A percentile compares a stretch with the other conserved stretches of the same genome.
Conservation (phyloP, 106 monocot species). For the Ottelia alismoides region DNA sequence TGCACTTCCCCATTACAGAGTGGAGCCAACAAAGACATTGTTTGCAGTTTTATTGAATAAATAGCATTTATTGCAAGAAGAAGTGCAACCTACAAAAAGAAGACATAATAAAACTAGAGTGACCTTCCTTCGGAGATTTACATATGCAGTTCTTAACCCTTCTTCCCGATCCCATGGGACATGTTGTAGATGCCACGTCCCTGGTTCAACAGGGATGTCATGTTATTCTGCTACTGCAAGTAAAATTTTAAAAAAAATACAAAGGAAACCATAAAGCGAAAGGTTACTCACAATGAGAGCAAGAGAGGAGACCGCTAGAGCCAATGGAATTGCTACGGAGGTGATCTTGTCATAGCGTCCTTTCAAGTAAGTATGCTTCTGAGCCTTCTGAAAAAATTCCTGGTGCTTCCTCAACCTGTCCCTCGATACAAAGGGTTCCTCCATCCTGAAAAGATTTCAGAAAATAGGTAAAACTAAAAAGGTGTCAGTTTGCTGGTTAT, state of each 20-base stretch:
- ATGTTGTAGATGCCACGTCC: conserved; percentile 62
- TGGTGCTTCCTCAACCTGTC: conserved; percentile 45
- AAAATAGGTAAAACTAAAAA: no score
- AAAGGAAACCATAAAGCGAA: background rate
- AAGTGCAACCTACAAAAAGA: no score
- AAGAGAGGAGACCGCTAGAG: conserved; percentile 22
- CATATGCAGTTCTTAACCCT: conserved; percentile 46
- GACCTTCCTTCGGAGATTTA: no score
- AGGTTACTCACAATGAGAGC: conserved; percentile 31
- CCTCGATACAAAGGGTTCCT: conserved; percentile 39
- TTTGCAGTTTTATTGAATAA: no score
- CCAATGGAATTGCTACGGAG: conserved; percentile 56
- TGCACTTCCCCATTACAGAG: no score
- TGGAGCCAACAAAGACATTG: no score
- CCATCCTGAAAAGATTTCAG: conserved; percentile 5
- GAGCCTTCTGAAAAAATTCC: conserved; percentile 34
- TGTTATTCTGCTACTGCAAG: no score
- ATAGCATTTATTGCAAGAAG: no score
- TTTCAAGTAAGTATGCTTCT: conserved; percentile 50
- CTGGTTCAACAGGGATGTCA: no score
- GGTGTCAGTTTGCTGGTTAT: no score
- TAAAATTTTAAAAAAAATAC: background rate
- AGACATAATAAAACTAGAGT: no score
- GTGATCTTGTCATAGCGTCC: conserved; percentile 43
- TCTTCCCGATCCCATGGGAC: conserved; percentile 69